phyloP scores from a whole-genome alignment of 441 rosid species.

The Breynia disticha region DNA sequence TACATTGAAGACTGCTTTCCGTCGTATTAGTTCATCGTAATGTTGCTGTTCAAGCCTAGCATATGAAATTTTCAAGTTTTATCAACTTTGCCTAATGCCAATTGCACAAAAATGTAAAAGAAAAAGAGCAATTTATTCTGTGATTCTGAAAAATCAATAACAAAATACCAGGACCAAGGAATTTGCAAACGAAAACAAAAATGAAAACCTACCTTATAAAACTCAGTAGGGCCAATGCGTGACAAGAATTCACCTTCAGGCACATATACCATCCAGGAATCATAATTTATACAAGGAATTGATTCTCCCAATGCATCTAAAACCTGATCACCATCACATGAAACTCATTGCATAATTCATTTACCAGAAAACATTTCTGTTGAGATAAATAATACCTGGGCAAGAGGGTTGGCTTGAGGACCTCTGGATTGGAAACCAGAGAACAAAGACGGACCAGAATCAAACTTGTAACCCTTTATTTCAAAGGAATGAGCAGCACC shows the following conservation, averaged over 20 bases:
- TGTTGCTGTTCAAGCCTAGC: too few relatives aligned
- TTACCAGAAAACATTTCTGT: too few relatives aligned
- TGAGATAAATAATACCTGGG: slow-evolving; percentile 42
- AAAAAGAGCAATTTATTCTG: too few relatives aligned
- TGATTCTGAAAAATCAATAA: neutral
- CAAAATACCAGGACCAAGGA: neutral
- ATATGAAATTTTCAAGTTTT: too few relatives aligned
- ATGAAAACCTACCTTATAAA: slow-evolving; percentile 53
- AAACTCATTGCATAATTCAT: neutral
- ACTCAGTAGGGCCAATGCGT: slow-evolving; percentile 83
- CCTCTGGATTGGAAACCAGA: slow-evolving; percentile 87
- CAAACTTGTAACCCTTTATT: slow-evolving; percentile 69
- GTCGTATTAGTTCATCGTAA: too few relatives aligned
- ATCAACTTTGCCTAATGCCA: too few relatives aligned
- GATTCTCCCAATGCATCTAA: slow-evolving; percentile 83
- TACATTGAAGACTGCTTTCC: too few relatives aligned
- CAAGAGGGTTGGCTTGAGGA: slow-evolving; percentile 88
- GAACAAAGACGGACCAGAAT: slow-evolving; percentile 90
- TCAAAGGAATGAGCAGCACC: slow-evolving; percentile 85
- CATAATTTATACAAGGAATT: slow-evolving; percentile 65
- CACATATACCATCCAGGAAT: slow-evolving; percentile 92
- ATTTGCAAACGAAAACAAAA: neutral
- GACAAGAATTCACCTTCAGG: slow-evolving; percentile 94
- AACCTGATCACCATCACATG: slow-evolving; percentile 38
- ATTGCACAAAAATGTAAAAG: too few relatives aligned